A percentile compares a stretch with the other conserved stretches of the same genome.
phyloP scores from a whole-genome alignment of 345 rosid species.

The Orychophragmus violaceus region DNA sequence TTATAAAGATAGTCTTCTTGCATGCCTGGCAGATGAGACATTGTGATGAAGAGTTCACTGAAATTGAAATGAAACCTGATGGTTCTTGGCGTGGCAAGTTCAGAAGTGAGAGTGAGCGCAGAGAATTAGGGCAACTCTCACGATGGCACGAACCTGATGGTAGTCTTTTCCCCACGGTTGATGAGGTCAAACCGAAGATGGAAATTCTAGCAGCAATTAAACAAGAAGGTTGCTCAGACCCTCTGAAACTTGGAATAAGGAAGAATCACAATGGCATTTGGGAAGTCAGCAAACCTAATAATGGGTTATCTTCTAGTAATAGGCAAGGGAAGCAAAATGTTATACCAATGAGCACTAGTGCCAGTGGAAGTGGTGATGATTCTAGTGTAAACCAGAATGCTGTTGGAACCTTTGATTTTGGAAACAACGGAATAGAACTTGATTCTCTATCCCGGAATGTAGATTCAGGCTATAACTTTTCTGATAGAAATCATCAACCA shows the following conservation, averaged over 20 bases:
- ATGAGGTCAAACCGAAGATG: slow-evolving; percentile 39
- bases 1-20: not conserved
- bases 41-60: slow-evolving; percentile 77
- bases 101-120: slow-evolving; percentile 63
- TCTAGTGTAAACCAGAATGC: slow-evolving; percentile 86
- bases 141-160: slow-evolving; percentile 81
- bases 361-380: slow-evolving; percentile 88
- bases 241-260: slow-evolving; percentile 82
- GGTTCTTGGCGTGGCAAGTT: slow-evolving; percentile 96
- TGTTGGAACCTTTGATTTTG: slow-evolving; percentile 52
- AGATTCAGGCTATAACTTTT: slow-evolving; percentile 44
- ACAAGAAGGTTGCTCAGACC: slow-evolving; percentile 70
- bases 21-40: slow-evolving; percentile 61
- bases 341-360: slow-evolving; percentile 90
- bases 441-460: slow-evolving; percentile 60
- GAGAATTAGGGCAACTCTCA: slow-evolving; percentile 68
- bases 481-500: slow-evolving; percentile 28
- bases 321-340: slow-evolving; percentile 49
- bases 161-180: slow-evolving; percentile 33
- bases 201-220: slow-evolving; percentile 46
- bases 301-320: slow-evolving; percentile 53
- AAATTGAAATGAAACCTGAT: slow-evolving; percentile 82
- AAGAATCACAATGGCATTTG: slow-evolving; percentile 72
- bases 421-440: slow-evolving; percentile 58
- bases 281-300: slow-evolving; percentile 80